Percentiles rank a stretch among this genome's conserved stretches.
phyloP scores from a whole-genome alignment of 2,329 filamentous ascomycete genomes.

The Penicillium sp. region DNA sequence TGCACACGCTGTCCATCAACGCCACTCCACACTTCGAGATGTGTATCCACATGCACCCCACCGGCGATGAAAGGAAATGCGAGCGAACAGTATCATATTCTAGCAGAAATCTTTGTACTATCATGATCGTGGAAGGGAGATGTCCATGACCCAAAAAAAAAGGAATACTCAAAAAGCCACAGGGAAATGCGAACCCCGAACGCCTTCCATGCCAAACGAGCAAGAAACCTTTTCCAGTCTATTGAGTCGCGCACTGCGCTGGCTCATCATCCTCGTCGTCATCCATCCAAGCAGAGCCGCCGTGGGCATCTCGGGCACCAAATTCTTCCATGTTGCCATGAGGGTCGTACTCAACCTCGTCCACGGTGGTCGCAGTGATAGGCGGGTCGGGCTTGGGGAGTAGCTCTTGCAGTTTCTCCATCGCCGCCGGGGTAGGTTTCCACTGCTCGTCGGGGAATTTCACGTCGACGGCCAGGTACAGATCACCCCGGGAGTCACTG shows the following conservation, averaged over 20 bases:
- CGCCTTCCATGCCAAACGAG: slow-evolving; percentile 29
- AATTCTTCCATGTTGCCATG: slow-evolving; percentile 76
- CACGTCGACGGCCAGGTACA: slow-evolving; percentile 82
- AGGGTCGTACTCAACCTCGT: slow-evolving; percentile 84
- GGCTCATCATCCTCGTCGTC: slow-evolving; percentile 47
- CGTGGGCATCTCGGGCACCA: slow-evolving; percentile 44
- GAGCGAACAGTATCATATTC: not conserved
- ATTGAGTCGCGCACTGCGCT: slow-evolving; percentile 52
- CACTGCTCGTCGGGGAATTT: slow-evolving; percentile 86
- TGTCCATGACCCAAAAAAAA: slow-evolving; percentile 1
- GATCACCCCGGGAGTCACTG: slow-evolving; percentile 76
- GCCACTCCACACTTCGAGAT: not conserved
- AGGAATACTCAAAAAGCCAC: slow-evolving; percentile 1
- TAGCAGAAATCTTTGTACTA: not conserved
- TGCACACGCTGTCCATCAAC: not conserved
- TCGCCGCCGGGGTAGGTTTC: slow-evolving; percentile 67
- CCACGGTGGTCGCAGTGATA: slow-evolving; percentile 70
- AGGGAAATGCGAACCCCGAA: slow-evolving; percentile 17
- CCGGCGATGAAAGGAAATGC: not conserved
- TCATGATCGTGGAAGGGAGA: slow-evolving; percentile 5
- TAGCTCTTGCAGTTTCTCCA: slow-evolving; percentile 69
- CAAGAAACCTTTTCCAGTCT: slow-evolving; percentile 15
- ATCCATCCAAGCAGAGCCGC: slow-evolving; percentile 48
- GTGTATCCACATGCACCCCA: not conserved
- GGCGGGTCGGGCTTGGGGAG: slow-evolving; percentile 63